Evolutionary conservation across 768 basidiomycete genomes (phyloP), one percentile per base, ranked within the genome.

Genomic region (Austroboletus eburneus): DNA sequence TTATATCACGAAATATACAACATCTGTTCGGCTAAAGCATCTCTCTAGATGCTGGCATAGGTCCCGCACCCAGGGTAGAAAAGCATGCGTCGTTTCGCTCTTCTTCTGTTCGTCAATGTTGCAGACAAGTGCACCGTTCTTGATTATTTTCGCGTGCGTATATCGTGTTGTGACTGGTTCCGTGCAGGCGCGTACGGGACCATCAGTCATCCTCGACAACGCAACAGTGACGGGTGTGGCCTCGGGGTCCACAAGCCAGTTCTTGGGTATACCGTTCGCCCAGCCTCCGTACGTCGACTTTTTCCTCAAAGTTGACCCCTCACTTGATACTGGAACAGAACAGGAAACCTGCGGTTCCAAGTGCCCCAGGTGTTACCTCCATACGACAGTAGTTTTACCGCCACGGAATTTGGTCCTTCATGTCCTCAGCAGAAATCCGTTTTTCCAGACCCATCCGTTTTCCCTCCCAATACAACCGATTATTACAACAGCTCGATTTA

Each of bases 401-500:
- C 34, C 7, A 35, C 17, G 34, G 17, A 4, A 17, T 18, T 8
- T 18, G 34, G 34, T n/a, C n/a, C 16, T 10, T 35, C 45, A 1
- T 55, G 54, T 17, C 48, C 48, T 32, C 54, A 55, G 34, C 52
- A 50, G 6, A 8, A 9, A 2, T 1, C 13, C 3, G 5, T 23
- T 18, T 14, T 56, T n/a, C 46, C 59, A 8, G 30, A 50, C 0
- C 55, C 48, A 0, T 39, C 56, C 30, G 51, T 39, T 5, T 36
- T 60, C 12, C 49, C 49, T 2, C 12, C 49, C n/a, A 58, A 65
- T 45, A 52, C 52, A 1, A 5, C 51, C 13, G 22, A 59, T 21
- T 45, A 49, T 50, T 27, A 61, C 14, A 49, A 62, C 16, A 69
- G 67, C 42, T 52, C 52, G 1, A 55, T 72, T 3, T 65, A 51